These are phyloP conservation scores for Didymosphaeria variabile DNA, from an alignment of 2,329 filamentous ascomycete species.

Conservation along the genomic window DNA sequence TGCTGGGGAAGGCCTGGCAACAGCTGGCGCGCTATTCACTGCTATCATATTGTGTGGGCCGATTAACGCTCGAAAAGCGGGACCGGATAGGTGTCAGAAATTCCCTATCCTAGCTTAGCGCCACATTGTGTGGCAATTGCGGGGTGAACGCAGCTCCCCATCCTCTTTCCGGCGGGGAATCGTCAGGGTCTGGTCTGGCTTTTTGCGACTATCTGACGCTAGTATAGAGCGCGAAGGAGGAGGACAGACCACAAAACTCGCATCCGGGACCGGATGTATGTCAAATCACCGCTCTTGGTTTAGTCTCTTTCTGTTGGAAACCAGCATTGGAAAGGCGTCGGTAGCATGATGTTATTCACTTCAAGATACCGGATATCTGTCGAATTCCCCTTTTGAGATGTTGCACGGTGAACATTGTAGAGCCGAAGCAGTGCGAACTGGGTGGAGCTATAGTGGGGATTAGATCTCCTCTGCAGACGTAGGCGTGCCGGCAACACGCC, in stretches of 20 bases:
- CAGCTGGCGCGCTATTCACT: not conserved
- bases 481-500: not conserved
- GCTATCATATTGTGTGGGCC: not conserved
- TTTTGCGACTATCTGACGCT: no score
- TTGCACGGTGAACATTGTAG: not conserved
- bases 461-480: not conserved
- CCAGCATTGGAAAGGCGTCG: not conserved
- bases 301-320: not conserved
- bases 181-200: not conserved
- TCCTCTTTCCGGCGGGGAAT: not conserved
- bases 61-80: constrained; percentile 7
- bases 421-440: not conserved
- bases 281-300: not conserved
- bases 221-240: no score
- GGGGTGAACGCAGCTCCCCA: not conserved
- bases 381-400: not conserved
- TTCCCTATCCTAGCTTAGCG: not conserved
- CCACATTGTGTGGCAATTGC: not conserved
- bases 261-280: not conserved
- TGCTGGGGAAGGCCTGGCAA: no score
- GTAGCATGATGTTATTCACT: not conserved
- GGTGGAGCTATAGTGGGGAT: not conserved
- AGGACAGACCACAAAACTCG: no score
- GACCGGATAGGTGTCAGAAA: not conserved
- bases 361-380: not conserved